Evolutionary conservation across 495 filamentous ascomycete species (phyloP), one percentile per base, ranked within the genome.

Genomic region (Rusavskia elegans): DNA sequence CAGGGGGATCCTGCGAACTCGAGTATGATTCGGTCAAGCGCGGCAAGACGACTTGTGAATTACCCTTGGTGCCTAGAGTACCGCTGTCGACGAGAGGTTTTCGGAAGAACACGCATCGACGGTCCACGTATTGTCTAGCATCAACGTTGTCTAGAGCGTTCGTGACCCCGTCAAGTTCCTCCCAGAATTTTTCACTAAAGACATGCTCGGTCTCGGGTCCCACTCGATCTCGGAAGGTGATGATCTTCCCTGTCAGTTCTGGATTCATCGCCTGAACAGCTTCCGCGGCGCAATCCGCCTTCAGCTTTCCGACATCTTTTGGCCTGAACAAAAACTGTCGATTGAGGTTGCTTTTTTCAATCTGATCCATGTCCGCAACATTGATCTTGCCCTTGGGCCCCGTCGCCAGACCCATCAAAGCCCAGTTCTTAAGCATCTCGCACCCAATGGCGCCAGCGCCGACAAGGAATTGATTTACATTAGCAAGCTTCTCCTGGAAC

Each of bases 361-460:
- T 99, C 54, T 85, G 84, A 58, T 99, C 93, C 83, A 94, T 97
- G 63, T 99, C 93, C 14, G 93, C 95, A 23, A 97, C 85, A 21
- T 64, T 85, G 62, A 99, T 89, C 61, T 83, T 83, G 56, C 93
- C 93, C 32, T 89, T 77, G 21, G 84, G 84, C 35, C 93, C 93
- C 39, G 85, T 85, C 39, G 82, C 90, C 48, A 99, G 73, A 54
- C 93, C 93, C 59, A 97, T 93, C 89, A 97, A 90, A 25, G 93
- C 92, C 92, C 93, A 99, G 65, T 96, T 97, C 77, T 99, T 99
- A 51, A 99, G 72, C 78, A 96, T 99, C 63, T 99, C 93, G 62
- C 93, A 99, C 32, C 93, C 93, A 64, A 99, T 99, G 53, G 93
- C 93, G 55, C 93, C 93, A 23, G 93, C 86, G 55, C 93, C 93